Percentiles rank a stretch among this genome's conserved stretches.
phyloP scores from a whole-genome alignment of 2,329 filamentous ascomycete genomes.

The Purpureocillium lavendulum region DNA sequence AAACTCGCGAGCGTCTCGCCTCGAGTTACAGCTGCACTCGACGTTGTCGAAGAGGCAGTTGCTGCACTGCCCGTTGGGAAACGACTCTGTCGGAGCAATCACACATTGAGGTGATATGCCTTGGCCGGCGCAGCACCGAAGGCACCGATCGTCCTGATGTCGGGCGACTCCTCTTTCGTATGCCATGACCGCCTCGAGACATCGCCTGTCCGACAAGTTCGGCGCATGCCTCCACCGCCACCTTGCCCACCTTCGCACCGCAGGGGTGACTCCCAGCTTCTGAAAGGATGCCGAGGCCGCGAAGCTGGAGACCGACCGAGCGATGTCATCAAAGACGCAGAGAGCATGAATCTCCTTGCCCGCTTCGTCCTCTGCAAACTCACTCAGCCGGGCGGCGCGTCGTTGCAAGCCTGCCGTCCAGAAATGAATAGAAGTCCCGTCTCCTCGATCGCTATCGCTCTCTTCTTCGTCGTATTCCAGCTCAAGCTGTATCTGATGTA shows the following conservation, averaged over 20 bases:
- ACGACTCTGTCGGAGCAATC: slow-evolving; percentile 7
- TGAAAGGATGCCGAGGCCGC: too few relatives aligned
- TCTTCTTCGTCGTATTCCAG: slow-evolving; percentile 13
- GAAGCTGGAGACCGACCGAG: neutral
- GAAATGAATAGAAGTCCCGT: slow-evolving; percentile 6
- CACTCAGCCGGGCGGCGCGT: slow-evolving; percentile 4
- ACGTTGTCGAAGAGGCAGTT: slow-evolving; percentile 15
- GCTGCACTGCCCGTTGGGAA: slow-evolving; percentile 10
- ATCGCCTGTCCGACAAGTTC: slow-evolving; percentile 5
- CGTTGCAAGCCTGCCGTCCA: slow-evolving; percentile 7
- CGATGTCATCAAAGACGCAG: slow-evolving; percentile 12
- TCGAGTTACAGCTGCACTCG: slow-evolving; percentile 3
- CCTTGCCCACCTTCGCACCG: slow-evolving; percentile 11
- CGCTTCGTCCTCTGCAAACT: slow-evolving; percentile 5
- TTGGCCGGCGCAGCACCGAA: slow-evolving; percentile 12
- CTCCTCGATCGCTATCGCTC: slow-evolving; percentile 9
- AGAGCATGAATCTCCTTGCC: slow-evolving; percentile 12
- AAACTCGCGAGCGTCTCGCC: too few relatives aligned
- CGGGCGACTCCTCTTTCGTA: slow-evolving; percentile 15
- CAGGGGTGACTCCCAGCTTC: neutral
- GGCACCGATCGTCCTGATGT: slow-evolving; percentile 9
- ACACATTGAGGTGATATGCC: slow-evolving; percentile 16
- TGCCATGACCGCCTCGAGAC: slow-evolving; percentile 15
- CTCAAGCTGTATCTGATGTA: slow-evolving; percentile 15
- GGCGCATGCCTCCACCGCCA: slow-evolving; percentile 13